Conservation (phyloP, 495 filamentous ascomycete species). For the Aspergillus campestris region DNA sequence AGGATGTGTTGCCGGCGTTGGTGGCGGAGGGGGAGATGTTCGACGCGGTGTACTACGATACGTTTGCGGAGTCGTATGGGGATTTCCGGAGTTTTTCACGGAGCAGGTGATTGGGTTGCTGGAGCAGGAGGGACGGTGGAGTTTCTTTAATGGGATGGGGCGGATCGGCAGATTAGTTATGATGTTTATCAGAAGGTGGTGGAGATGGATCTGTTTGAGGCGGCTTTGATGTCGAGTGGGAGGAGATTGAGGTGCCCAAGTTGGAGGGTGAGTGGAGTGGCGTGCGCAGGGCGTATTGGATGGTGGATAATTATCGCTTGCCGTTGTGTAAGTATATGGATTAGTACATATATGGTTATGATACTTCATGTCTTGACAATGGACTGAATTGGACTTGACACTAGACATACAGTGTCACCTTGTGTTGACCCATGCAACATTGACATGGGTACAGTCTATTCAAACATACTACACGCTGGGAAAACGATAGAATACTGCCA, state of each 20-base stretch:
- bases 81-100: conserved; percentile 82
- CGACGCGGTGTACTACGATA: conserved; percentile 96
- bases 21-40: conserved; percentile 62
- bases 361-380: neutral
- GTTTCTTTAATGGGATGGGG: conserved; percentile 94
- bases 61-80: conserved; percentile 86
- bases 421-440: too few species aligned
- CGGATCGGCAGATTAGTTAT: conserved; percentile 85
- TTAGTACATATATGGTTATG: conserved; percentile 23
- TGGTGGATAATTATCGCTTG: conserved; percentile 63
- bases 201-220: conserved; percentile 87
- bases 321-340: conserved; percentile 57
- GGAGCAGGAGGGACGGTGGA: conserved; percentile 64
- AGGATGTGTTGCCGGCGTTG: conserved; percentile 67
- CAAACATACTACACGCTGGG: too few species aligned
- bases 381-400: too few species aligned
- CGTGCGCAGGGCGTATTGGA: conserved; percentile 82
- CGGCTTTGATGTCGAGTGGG: conserved; percentile 83
- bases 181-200: conserved; percentile 91
- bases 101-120: conserved; percentile 78
- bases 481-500: too few species aligned
- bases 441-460: too few species aligned
- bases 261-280: conserved; percentile 71
- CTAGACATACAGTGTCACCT: too few species aligned
- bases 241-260: conserved; percentile 62